These are phyloP conservation scores for Eucalyptus polybractea DNA, from an alignment of 345 rosid species.

Conservation along the genomic window DNA sequence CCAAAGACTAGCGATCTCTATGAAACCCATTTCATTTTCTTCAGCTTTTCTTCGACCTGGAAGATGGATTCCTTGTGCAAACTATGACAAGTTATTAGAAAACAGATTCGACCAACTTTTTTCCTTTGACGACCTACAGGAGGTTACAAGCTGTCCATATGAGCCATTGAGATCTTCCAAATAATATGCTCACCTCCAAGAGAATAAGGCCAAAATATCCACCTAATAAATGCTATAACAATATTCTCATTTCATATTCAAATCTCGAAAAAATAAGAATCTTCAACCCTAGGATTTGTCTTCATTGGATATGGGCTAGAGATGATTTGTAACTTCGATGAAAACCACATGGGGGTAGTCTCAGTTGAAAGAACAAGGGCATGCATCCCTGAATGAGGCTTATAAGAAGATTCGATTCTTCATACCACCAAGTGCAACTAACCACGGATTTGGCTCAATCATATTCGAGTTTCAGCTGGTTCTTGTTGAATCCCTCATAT, in stretches of 20 bases:
- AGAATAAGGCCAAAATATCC: not conserved
- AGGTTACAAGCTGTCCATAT: not conserved
- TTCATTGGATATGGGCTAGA: not conserved
- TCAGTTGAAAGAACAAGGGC: not conserved
- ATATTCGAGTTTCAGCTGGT: not conserved
- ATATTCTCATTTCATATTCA: not conserved
- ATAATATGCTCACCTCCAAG: not conserved
- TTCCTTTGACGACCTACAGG: not conserved
- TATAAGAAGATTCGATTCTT: not conserved
- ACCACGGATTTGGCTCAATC: not conserved
- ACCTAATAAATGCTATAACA: not conserved
- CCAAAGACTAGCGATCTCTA: not conserved
- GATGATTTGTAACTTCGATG: not conserved
- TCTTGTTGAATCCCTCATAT: not conserved
- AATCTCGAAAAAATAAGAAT: not conserved
- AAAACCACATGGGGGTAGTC: not conserved
- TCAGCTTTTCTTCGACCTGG: not conserved
- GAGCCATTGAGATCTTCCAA: not conserved
- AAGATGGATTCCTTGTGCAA: not conserved
- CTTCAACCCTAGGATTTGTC: not conserved
- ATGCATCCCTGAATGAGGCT: not conserved
- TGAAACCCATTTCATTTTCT: not conserved
- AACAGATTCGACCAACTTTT: not conserved
- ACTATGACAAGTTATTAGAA: not conserved
- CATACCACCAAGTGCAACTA: not conserved